Percentiles rank a stretch among this genome's conserved stretches.
These are phyloP conservation scores for Fusarium napiforme DNA, from an alignment of 2,329 filamentous ascomycete species.

Conservation along the genomic window DNA sequence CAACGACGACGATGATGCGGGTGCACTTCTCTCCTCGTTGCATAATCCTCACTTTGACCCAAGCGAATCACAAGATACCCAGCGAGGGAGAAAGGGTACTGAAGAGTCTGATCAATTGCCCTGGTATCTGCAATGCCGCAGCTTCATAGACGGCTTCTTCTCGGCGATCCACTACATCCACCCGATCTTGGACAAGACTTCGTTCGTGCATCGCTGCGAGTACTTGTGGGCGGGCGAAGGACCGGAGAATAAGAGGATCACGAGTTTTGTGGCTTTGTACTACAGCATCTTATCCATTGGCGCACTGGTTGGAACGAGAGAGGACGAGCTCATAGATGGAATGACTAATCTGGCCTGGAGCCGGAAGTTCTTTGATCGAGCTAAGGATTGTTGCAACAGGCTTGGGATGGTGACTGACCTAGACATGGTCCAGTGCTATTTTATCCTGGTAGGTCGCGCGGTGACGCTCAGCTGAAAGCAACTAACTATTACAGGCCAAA, in stretches of 20 bases:
- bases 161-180: not conserved
- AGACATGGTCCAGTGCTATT: not conserved
- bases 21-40: not conserved
- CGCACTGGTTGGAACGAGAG: fast-evolving
- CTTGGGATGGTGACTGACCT: not conserved
- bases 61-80: not conserved
- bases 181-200: not conserved
- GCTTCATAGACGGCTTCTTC: not conserved
- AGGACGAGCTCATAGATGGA: not conserved
- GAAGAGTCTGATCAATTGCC: not conserved
- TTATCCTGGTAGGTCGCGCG: not conserved
- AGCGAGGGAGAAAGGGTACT: not conserved
- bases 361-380: not conserved
- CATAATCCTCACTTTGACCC: not conserved
- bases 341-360: not conserved
- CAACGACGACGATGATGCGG: not conserved
- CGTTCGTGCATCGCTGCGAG: not conserved
- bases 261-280: not conserved
- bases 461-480: fast-evolving
- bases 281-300: not conserved
- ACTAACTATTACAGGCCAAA: not conserved
- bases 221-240: not conserved
- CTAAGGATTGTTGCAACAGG: not conserved
- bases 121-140: not conserved
- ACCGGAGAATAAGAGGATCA: not conserved